Evolutionary conservation across 2,329 filamentous ascomycete genomes (phyloP), one percentile per base, ranked within the genome.

Genomic region (Diaporthe destruens): DNA sequence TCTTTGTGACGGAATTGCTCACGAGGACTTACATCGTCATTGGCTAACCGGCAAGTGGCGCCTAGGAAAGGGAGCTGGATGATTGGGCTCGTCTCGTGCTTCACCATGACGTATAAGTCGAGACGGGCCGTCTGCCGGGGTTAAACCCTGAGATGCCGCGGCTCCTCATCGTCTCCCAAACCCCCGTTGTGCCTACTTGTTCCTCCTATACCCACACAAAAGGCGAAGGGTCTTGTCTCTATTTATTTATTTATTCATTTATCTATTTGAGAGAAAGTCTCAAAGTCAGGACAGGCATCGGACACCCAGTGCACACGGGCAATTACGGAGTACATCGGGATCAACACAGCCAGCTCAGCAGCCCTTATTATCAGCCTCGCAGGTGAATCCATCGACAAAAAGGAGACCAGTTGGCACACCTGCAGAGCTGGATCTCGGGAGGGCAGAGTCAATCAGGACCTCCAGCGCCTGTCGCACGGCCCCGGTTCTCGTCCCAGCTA

Each of bases 91-190:
- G 39, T 25, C 20, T 53, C 32, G 44, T 65, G 44, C 61, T 65
- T 66, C 61, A 66, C 61, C 5, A 66, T 66, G 61, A 66, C 61
- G 61, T 66, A 53, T 51, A 66, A 53, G 47, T 39, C 61, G 32
- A 51, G 47, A 11, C 14, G 32, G 39, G 23, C n/a, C 44, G 32
- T 39, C 14, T 7, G 0, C 8, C 6, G 39, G 61, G 61, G 61
- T 66, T 53, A 1, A 29, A 66, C 61, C 61, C 61, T 53, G 6
- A 11, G 42, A 47, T 4, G 9, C 4, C 7, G 5, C 20, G 20
- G 4, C 11, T 16, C 39, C 16, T 42, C 39, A 42, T 42, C 11
- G 4, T 16, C 16, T 42, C 14, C 14, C 39, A 42, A 42, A 1
- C 12, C 39, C 39, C 14, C 16, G 39, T 42, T 14, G 6, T 4